These are phyloP conservation scores for Beauveria brongniartii DNA, from an alignment of 2,329 filamentous ascomycete genomes.

Conservation along the genomic window DNA sequence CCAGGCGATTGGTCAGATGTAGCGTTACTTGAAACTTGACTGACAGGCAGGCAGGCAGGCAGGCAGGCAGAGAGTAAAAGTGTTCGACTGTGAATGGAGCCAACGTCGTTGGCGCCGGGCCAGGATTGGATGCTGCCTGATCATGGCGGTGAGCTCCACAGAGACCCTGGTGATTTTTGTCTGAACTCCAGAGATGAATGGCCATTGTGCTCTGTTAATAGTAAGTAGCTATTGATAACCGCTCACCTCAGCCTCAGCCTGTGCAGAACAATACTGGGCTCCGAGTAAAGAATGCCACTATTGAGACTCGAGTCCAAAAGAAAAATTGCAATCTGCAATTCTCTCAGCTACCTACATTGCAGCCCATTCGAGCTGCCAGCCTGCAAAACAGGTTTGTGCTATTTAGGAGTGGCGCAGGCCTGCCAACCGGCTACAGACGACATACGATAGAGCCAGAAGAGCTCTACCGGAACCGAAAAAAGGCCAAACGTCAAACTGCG, in stretches of 20 bases:
- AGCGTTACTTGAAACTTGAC: not conserved
- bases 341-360: too few relatives aligned
- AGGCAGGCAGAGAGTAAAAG: not conserved
- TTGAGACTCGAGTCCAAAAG: not conserved
- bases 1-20: not conserved
- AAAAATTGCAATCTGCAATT: not conserved
- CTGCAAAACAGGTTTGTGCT: too few relatives aligned
- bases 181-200: not conserved
- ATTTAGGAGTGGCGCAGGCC: too few relatives aligned
- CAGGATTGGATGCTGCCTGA: not conserved
- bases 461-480: too few relatives aligned
- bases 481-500: too few relatives aligned
- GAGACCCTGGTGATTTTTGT: not conserved
- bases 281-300: not conserved
- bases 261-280: not conserved
- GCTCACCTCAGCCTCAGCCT: not conserved
- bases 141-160: not conserved
- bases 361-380: too few relatives aligned
- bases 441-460: too few relatives aligned
- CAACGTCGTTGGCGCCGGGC: not conserved
- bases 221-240: not conserved
- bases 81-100: not conserved
- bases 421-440: too few relatives aligned
- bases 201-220: not conserved
- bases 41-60: not conserved